phyloP scores from a whole-genome alignment of 2,329 filamentous ascomycete species.

The Aspergillus terreus region DNA sequence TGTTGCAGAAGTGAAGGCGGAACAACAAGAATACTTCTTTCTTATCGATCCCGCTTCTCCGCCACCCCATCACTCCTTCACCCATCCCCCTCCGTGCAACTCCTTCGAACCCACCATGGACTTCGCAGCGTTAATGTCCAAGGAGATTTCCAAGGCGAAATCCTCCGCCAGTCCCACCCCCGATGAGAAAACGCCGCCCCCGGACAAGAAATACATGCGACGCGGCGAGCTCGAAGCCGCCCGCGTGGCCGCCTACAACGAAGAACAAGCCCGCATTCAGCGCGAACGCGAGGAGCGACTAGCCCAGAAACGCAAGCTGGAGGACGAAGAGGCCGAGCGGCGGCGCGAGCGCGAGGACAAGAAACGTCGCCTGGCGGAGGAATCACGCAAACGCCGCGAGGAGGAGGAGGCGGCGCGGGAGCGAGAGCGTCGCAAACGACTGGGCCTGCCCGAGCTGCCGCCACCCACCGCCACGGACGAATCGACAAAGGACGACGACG shows the following conservation, averaged over 20 bases:
- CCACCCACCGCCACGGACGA: constrained; percentile 12
- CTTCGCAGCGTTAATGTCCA: constrained; percentile 89
- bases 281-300: constrained; percentile 66
- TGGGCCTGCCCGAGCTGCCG: constrained; percentile 74
- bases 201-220: constrained; percentile 73
- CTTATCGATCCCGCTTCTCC: background rate
- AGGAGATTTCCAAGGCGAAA: constrained; percentile 83
- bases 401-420: constrained; percentile 73
- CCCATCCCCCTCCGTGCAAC: background rate
- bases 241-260: constrained; percentile 73
- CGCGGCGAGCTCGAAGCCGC: constrained; percentile 82
- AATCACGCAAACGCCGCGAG: constrained; percentile 66
- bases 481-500: constrained; percentile 26
- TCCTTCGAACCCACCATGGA: constrained; percentile 65
- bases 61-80: background rate
- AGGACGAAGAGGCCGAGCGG: constrained; percentile 76
- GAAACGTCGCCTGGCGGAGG: constrained; percentile 73
- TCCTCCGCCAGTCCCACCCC: constrained; percentile 34
- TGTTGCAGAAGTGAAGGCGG: background rate
- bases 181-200: constrained; percentile 14
- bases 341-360: constrained; percentile 74
- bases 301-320: constrained; percentile 78
- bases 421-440: constrained; percentile 64
- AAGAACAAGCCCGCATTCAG: constrained; percentile 73
- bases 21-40: background rate